Base-by-base conservation (phyloP, 1,284 basidiomycete species). In the Leccinum pallidistipes region DNA sequence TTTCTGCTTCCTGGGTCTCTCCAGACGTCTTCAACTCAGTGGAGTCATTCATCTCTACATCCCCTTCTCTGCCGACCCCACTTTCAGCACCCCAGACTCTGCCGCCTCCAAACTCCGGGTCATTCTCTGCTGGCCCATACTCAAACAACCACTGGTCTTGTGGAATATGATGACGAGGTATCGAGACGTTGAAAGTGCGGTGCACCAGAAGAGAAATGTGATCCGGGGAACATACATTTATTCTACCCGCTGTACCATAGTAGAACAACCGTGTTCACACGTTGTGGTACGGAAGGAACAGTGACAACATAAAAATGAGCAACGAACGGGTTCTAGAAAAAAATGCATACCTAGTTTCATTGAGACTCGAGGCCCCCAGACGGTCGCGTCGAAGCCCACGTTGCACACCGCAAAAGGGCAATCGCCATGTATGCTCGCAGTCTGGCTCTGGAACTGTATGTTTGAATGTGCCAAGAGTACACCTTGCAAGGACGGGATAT, bases 121-220 rank as follows among this genome's bases (percentile, higher is more conserved):
- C 90, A 66, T 90, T 90, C 69, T 90, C 88, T 16, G 85, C 84
- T 0, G 89, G 81, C 3, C 87, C 91, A 65, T 95, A 88, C 72
- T 97, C 92, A 69, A 97, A 98, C 64, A 90, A 85, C 87, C 91
- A 98, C 57, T 85, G 77, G 54, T 91, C 88, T 24, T 77, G 80
- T 3, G 88, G 93, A 70, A 99, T 94, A 75, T 99, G 97, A 70
- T 93, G 86, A 59, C 93, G 87, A 1, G 95, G 94, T 74, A 99
- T 98, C 8, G 95, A 96, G 14, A 95, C 94, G 76, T 99, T 99
- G 83, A 99, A 99, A 7, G 94, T 97, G 59, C 90, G 90, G 70
- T 97, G 94, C 5, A 98, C 83, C 57, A 99, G 90, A 11, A 99
- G 81, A 0, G 95, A 95, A 59, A 99, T 83, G 71, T 98, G 97